A percentile compares a stretch with the other conserved stretches of the same genome.
Conservation (phyloP, 495 filamentous ascomycete species). For the Hypomontagnella monticulosa region DNA sequence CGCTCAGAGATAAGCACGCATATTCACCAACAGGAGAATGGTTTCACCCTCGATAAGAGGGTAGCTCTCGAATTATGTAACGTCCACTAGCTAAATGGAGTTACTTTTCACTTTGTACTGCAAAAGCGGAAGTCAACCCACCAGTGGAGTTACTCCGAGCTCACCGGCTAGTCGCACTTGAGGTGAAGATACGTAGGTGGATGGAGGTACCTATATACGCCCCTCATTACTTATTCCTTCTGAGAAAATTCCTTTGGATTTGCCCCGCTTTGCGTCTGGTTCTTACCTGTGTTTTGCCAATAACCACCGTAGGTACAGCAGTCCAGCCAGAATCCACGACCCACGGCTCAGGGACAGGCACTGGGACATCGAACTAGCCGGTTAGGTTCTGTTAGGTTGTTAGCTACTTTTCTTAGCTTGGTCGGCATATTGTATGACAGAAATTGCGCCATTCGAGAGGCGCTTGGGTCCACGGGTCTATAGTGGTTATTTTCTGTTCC, state of each 20-base stretch:
- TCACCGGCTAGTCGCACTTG: background rate
- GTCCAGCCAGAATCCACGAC: slow-evolving; percentile 8
- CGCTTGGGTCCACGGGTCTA: no score
- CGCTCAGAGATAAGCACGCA: background rate
- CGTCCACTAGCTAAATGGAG: slow-evolving; percentile 30
- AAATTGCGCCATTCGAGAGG: slow-evolving; percentile 40
- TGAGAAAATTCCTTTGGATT: slow-evolving; percentile 31
- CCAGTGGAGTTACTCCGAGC: slow-evolving; percentile 38
- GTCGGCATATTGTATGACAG: slow-evolving; percentile 32
- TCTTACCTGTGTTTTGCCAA: background rate
- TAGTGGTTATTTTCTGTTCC: slow-evolving; percentile 12
- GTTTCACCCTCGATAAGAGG: slow-evolving; percentile 21
- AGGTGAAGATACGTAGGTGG: background rate
- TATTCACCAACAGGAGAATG: background rate
- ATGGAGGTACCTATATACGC: background rate
- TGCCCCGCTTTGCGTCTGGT: slow-evolving; percentile 19
- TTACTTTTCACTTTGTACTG: slow-evolving; percentile 18
- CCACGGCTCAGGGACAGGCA: slow-evolving; percentile 22
- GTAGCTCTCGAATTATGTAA: slow-evolving; percentile 20
- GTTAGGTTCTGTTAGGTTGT: slow-evolving; percentile 1
- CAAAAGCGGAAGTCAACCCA: slow-evolving; percentile 2
- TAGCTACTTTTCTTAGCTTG: slow-evolving; percentile 13
- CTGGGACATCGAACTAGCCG: slow-evolving; percentile 5
- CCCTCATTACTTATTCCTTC: slow-evolving; percentile 26
- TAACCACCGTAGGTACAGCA: no score